Evolutionary conservation across 129 eudicot species (phyloP).

Genomic region (Ambrosia trifida): DNA sequence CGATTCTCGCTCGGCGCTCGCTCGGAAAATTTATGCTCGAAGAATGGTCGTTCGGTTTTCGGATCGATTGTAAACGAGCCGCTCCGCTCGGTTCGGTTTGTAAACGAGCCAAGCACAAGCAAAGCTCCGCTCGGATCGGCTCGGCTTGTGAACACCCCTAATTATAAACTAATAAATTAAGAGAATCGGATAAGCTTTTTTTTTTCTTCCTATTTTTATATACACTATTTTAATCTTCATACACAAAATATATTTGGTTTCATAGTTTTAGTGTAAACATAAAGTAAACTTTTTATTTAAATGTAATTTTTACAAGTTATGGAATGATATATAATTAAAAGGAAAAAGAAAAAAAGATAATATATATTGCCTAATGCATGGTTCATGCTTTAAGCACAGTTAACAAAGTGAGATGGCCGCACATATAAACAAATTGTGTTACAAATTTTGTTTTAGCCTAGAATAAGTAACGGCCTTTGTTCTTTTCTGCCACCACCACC

Average conservation of each 20-base stretch:
- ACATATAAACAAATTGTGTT: slow-evolving; percentile 20
- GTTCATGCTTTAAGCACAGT: slow-evolving; percentile 4
- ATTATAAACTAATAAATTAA: neutral
- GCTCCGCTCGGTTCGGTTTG: too few relatives aligned
- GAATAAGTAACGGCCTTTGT: neutral
- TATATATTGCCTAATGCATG: neutral
- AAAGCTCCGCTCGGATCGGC: too few relatives aligned
- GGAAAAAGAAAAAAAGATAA: too few relatives aligned
- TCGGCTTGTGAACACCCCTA: too few relatives aligned
- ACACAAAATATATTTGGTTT: neutral
- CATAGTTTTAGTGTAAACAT: neutral
- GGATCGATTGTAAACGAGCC: too few relatives aligned
- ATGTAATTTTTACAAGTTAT: too few relatives aligned
- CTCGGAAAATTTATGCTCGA: too few relatives aligned
- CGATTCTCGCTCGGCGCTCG: too few relatives aligned
- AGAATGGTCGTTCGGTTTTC: too few relatives aligned
- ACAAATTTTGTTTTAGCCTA: neutral
- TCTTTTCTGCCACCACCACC: neutral
- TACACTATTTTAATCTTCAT: neutral
- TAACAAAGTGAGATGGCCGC: slow-evolving; percentile 3
- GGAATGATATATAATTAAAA: too few relatives aligned
- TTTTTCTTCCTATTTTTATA: neutral
- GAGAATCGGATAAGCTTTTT: neutral
- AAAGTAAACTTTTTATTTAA: neutral
- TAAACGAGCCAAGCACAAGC: too few relatives aligned